Conservation (phyloP, 441 rosid species). For the Gossypium trilobum region DNA sequence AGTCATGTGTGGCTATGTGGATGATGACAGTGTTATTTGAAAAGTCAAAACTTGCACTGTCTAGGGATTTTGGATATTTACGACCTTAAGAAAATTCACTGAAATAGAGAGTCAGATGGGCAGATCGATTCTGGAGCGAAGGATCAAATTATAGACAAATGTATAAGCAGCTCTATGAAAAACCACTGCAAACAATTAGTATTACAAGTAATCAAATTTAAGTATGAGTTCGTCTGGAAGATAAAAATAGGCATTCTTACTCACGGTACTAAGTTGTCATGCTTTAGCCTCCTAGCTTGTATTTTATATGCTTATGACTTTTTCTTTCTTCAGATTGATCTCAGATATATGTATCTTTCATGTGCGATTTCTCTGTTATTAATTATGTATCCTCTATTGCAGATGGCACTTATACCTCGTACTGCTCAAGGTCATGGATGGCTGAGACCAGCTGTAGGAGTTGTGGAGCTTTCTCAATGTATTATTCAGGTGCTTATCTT, state of each 20-base stretch:
- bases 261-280: not conserved
- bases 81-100: not conserved
- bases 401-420: constrained; percentile 93
- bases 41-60: not conserved
- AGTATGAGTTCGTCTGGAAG: not conserved
- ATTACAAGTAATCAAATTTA: not conserved
- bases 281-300: not conserved
- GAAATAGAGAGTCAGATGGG: not conserved
- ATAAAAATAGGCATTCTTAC: not conserved
- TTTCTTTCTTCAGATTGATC: not conserved
- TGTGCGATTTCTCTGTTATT: not conserved
- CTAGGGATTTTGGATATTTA: not conserved
- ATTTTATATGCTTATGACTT: not conserved
- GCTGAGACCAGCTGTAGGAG: constrained; percentile 94
- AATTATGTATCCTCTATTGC: constrained; percentile 18
- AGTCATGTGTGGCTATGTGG: not conserved
- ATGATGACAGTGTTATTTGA: not conserved
- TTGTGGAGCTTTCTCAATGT: constrained; percentile 88
- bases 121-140: not conserved
- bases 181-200: not conserved
- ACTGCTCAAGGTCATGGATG: constrained; percentile 91
- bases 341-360: not conserved
- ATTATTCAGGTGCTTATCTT: constrained; percentile 63
- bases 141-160: not conserved
- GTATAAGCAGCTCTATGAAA: not conserved